Conservation (phyloP, 2,329 filamentous ascomycete species). For the Fonsecaea erecta region DNA sequence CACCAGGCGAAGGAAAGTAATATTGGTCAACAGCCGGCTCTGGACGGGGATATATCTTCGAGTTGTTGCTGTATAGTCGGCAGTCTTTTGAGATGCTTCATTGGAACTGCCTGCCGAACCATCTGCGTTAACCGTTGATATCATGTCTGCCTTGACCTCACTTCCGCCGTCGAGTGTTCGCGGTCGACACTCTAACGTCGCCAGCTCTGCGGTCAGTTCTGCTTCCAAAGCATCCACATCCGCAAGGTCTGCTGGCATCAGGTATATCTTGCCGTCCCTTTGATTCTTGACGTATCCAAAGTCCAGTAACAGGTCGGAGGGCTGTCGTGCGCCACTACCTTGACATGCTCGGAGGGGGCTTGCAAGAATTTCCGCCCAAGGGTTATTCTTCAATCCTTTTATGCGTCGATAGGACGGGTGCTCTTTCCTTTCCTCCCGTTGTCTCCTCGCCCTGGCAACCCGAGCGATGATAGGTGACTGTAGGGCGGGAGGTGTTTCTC, state of each 20-base stretch:
- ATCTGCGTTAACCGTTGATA: background rate
- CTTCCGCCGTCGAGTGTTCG: background rate
- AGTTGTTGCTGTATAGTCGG: background rate
- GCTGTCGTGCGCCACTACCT: slow-evolving; percentile 31
- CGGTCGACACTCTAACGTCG: slow-evolving; percentile 12
- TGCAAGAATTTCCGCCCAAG: slow-evolving; percentile 36
- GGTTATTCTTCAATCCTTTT: slow-evolving; percentile 31
- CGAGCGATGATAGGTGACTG: slow-evolving; percentile 26
- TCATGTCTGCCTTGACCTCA: background rate
- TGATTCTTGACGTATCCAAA: slow-evolving; percentile 28
- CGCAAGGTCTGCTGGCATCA: slow-evolving; percentile 31
- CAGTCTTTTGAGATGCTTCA: background rate
- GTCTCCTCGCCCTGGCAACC: slow-evolving; percentile 13
- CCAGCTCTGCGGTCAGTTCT: slow-evolving; percentile 12
- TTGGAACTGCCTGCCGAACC: background rate
- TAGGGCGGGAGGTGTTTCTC: background rate
- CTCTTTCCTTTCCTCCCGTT: slow-evolving; percentile 17
- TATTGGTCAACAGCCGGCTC: slow-evolving; percentile 20
- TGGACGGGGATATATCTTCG: slow-evolving; percentile 10
- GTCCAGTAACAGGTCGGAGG: slow-evolving; percentile 26
- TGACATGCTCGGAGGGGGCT: slow-evolving; percentile 29
- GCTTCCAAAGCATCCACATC: slow-evolving; percentile 31
- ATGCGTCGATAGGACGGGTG: slow-evolving; percentile 24
- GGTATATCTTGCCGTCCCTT: slow-evolving; percentile 24
- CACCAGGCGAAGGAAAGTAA: slow-evolving; percentile 23